A percentile compares a stretch with the other conserved stretches of the same genome.
These are phyloP conservation scores for Sphaerobolus stellatus DNA, from an alignment of 1,284 basidiomycete species.

Conservation along the genomic window DNA sequence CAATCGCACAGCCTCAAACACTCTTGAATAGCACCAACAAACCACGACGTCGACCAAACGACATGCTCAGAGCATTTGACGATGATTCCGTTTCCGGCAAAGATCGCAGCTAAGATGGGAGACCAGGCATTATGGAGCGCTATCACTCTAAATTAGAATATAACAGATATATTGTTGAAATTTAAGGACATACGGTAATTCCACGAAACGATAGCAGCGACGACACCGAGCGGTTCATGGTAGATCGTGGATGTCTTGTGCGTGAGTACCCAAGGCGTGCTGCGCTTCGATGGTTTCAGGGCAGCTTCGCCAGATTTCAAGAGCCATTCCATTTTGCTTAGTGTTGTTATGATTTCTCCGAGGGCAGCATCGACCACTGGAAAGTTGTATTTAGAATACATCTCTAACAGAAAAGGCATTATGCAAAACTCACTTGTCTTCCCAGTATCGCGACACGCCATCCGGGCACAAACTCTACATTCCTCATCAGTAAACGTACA, in stretches of 20 bases:
- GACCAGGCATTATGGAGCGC: slow-evolving; percentile 93
- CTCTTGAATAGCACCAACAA: slow-evolving; percentile 71
- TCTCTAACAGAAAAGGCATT: background rate
- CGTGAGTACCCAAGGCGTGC: slow-evolving; percentile 73
- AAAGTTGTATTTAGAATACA: background rate
- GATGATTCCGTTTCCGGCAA: slow-evolving; percentile 88
- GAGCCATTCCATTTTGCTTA: slow-evolving; percentile 87
- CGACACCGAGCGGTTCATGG: slow-evolving; percentile 93
- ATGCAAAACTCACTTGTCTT: slow-evolving; percentile 76
- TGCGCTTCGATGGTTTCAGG: slow-evolving; percentile 68
- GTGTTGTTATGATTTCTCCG: slow-evolving; percentile 65
- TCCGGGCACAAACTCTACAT: slow-evolving; percentile 63
- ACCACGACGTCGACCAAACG: slow-evolving; percentile 85
- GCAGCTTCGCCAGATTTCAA: slow-evolving; percentile 78
- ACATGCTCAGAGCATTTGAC: slow-evolving; percentile 94
- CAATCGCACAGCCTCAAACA: slow-evolving; percentile 78
- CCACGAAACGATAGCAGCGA: slow-evolving; percentile 93
- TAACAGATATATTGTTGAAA: background rate
- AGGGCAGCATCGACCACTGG: slow-evolving; percentile 49
- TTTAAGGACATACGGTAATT: slow-evolving; percentile 73
- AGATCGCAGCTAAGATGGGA: slow-evolving; percentile 87
- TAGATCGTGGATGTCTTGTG: slow-evolving; percentile 86
- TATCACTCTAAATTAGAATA: slow-evolving; percentile 27
- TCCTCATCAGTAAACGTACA: background rate
- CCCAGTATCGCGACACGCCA: slow-evolving; percentile 94